These are phyloP conservation scores for Actinomortierella ambigua DNA, from an alignment of 371 early-diverging fungal species.

Conservation along the genomic window DNA sequence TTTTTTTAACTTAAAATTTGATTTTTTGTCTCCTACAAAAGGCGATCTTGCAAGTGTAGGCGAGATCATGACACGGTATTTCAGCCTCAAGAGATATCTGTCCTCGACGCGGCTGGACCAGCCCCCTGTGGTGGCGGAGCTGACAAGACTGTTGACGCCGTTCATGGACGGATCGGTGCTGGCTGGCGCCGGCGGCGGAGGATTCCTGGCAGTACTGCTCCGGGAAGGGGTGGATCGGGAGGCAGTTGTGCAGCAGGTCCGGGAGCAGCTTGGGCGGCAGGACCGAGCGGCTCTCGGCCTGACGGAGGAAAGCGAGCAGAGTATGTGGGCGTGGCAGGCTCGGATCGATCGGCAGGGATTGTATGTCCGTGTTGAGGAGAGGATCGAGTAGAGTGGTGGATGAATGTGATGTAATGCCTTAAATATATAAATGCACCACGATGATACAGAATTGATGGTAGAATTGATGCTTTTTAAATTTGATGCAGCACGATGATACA, in stretches of 20 bases:
- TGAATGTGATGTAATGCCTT: too few species aligned
- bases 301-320: conserved; percentile 2
- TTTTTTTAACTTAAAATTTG: neutral
- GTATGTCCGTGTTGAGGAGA: too few species aligned
- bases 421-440: too few species aligned
- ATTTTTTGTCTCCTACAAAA: neutral
- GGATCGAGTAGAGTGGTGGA: too few species aligned
- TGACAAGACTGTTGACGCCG: conserved; percentile 10
- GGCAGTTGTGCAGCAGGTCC: conserved; percentile 1
- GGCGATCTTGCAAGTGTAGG: conserved; percentile 16
- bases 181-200: conserved; percentile 42
- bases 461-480: too few species aligned
- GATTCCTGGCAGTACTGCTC: conserved; percentile 25
- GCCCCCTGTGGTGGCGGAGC: conserved; percentile 16
- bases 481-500: too few species aligned
- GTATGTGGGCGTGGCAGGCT: conserved; percentile 34
- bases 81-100: conserved; percentile 23
- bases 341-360: too few species aligned
- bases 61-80: conserved; percentile 24
- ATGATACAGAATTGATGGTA: too few species aligned
- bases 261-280: neutral
- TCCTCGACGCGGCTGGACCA: conserved; percentile 24
- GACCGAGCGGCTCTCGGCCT: neutral
- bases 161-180: conserved; percentile 29
- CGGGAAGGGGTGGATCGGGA: conserved; percentile 11